These are phyloP conservation scores for Penicillium psychrosexuale DNA, from an alignment of 2,329 filamentous ascomycete genomes.

Conservation along the genomic window DNA sequence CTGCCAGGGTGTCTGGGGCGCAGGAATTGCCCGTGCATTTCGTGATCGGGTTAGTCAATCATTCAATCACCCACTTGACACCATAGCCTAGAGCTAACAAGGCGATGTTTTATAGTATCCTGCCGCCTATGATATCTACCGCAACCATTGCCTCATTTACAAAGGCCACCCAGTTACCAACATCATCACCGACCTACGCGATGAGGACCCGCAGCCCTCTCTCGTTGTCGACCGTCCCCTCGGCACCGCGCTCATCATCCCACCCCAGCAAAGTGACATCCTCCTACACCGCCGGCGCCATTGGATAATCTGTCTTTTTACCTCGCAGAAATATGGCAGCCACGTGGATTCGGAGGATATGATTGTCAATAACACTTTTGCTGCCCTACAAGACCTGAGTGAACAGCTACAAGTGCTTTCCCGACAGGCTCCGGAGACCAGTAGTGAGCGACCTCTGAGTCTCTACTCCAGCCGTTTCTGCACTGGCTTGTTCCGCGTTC, in stretches of 20 bases:
- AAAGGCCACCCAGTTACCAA: not conserved
- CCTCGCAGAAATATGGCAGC: slow-evolving; percentile 49
- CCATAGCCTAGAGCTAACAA: not conserved
- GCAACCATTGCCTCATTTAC: slow-evolving; percentile 44
- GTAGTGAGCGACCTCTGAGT: not conserved
- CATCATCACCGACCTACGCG: slow-evolving; percentile 4
- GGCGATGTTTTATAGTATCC: slow-evolving; percentile 46
- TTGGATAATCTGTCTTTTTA: slow-evolving; percentile 61
- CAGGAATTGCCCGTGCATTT: slow-evolving; percentile 56
- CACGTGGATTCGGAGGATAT: slow-evolving; percentile 35
- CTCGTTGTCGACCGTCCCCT: slow-evolving; percentile 28
- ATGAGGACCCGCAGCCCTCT: not conserved
- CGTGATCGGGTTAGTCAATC: slow-evolving; percentile 20
- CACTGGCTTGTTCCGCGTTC: slow-evolving; percentile 55
- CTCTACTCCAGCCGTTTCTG: slow-evolving; percentile 57
- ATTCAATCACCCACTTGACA: slow-evolving; percentile 24
- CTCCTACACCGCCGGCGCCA: slow-evolving; percentile 35
- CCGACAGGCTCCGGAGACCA: not conserved
- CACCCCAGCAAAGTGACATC: slow-evolving; percentile 44
- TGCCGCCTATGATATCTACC: slow-evolving; percentile 49
- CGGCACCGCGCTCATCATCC: slow-evolving; percentile 54
- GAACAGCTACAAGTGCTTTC: slow-evolving; percentile 31
- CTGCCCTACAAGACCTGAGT: slow-evolving; percentile 51
- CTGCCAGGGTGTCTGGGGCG: slow-evolving; percentile 55
- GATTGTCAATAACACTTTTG: slow-evolving; percentile 51